A percentile compares a stretch with the other conserved stretches of the same genome.
These are phyloP conservation scores for Polygonum maritimum DNA, from an alignment of 148 eudicot genomes.

Conservation along the genomic window DNA sequence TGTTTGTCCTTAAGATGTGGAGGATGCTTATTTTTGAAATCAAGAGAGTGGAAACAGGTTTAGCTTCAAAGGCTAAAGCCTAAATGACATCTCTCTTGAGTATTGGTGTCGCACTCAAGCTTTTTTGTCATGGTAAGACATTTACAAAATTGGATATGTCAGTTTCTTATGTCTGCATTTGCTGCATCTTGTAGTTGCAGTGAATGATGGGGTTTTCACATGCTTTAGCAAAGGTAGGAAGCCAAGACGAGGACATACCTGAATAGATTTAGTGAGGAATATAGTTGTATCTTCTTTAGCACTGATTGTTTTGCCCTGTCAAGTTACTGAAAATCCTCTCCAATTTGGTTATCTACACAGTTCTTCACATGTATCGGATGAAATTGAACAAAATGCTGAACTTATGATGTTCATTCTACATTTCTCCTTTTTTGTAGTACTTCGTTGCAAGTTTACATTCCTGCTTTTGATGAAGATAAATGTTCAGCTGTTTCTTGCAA, in stretches of 20 bases:
- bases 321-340: not conserved
- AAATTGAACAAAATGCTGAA: not conserved
- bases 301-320: not conserved
- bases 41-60: constrained; percentile 78
- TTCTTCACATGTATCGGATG: not conserved
- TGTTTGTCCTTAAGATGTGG: constrained; percentile 99
- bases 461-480: not conserved
- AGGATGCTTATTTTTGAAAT: constrained; percentile 96
- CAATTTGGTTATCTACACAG: not conserved
- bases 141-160: not conserved
- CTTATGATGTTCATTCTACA: not conserved
- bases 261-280: constrained; percentile 7
- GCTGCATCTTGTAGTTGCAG: constrained; percentile 7
- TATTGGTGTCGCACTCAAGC: not conserved
- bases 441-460: not conserved
- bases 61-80: constrained; percentile 40
- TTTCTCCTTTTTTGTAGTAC: not conserved
- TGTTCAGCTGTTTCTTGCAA: not conserved
- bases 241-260: not conserved
- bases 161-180: not conserved
- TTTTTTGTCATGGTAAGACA: not conserved
- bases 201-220: not conserved
- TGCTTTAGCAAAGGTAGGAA: not conserved
- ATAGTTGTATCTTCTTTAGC: not conserved
- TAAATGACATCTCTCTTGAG: constrained; percentile 15